These are phyloP conservation scores for Aotearoamyces nothofagi DNA, from an alignment of 2,329 filamentous ascomycete species.

Conservation along the genomic window DNA sequence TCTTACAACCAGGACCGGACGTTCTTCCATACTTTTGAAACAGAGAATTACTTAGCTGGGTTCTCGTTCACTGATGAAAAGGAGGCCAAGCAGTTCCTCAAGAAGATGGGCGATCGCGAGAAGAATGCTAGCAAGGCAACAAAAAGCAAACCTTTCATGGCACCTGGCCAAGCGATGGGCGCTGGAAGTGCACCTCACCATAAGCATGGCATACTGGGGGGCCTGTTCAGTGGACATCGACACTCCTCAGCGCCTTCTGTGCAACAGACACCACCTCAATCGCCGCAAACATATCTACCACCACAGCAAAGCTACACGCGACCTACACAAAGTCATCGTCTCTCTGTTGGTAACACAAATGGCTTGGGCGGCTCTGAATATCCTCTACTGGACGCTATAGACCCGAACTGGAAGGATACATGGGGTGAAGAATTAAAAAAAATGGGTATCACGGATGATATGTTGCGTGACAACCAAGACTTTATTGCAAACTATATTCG, in stretches of 20 bases:
- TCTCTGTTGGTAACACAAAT: slow-evolving; percentile 31
- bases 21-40: slow-evolving; percentile 95
- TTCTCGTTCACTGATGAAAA: slow-evolving; percentile 94
- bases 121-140: slow-evolving; percentile 91
- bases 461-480: slow-evolving; percentile 52
- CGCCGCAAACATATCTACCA: slow-evolving; percentile 28
- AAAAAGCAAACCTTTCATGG: slow-evolving; percentile 57
- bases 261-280: slow-evolving; percentile 35
- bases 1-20: slow-evolving; percentile 91
- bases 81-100: slow-evolving; percentile 90
- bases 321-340: slow-evolving; percentile 14
- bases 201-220: slow-evolving; percentile 36
- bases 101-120: slow-evolving; percentile 93
- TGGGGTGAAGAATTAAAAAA: slow-evolving; percentile 48
- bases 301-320: slow-evolving; percentile 21
- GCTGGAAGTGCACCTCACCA: slow-evolving; percentile 23
- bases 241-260: slow-evolving; percentile 35
- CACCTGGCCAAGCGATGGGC: slow-evolving; percentile 25
- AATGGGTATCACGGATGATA: slow-evolving; percentile 49
- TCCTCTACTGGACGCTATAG: slow-evolving; percentile 45
- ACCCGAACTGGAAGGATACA: slow-evolving; percentile 48
- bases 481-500: slow-evolving; percentile 52
- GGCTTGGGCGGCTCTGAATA: slow-evolving; percentile 37
- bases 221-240: slow-evolving; percentile 42
- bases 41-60: slow-evolving; percentile 80